phyloP scores from a whole-genome alignment of 306 rosid species.

The Casuarina glauca region DNA sequence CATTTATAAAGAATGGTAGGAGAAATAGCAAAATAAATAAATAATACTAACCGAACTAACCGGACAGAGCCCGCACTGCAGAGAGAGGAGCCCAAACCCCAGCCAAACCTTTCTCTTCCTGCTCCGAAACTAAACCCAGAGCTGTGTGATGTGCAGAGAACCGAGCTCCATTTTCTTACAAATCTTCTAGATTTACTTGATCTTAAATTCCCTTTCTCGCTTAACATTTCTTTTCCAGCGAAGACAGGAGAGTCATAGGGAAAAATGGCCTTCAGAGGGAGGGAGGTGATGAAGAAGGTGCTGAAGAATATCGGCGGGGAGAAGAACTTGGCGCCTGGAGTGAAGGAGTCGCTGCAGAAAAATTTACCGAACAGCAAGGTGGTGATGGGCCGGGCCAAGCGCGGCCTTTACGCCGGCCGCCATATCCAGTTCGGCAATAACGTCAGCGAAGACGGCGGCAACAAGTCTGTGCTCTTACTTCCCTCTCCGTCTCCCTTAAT shows the following conservation, averaged over 20 bases:
- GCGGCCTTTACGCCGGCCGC: conserved; percentile 82
- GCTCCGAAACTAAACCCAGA: background rate
- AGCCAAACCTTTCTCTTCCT: background rate
- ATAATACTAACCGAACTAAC: background rate
- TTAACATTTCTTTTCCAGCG: background rate
- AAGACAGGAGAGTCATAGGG: background rate
- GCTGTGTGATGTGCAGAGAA: background rate
- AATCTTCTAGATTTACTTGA: background rate
- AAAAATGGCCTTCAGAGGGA: conserved; percentile 79
- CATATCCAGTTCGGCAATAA: conserved; percentile 87
- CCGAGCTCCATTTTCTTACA: background rate
- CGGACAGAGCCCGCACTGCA: background rate
- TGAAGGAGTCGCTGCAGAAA: conserved; percentile 66
- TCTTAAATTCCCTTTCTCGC: background rate
- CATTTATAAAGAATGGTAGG: no score
- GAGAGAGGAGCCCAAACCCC: background rate
- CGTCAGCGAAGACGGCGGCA: conserved; percentile 95
- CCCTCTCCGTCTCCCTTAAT: conserved; percentile 1
- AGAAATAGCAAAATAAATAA: no score
- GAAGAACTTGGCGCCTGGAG: conserved; percentile 55
- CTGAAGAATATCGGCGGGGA: conserved; percentile 75
- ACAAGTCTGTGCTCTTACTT: conserved; percentile 55
- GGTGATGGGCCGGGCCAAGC: conserved; percentile 85
- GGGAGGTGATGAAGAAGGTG: conserved; percentile 78
- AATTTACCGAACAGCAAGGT: conserved; percentile 64